A percentile compares a stretch with the other conserved stretches of the same genome.
phyloP scores from a whole-genome alignment of 192 early-diverging fungal species.

The Rhizophagus sp. region DNA sequence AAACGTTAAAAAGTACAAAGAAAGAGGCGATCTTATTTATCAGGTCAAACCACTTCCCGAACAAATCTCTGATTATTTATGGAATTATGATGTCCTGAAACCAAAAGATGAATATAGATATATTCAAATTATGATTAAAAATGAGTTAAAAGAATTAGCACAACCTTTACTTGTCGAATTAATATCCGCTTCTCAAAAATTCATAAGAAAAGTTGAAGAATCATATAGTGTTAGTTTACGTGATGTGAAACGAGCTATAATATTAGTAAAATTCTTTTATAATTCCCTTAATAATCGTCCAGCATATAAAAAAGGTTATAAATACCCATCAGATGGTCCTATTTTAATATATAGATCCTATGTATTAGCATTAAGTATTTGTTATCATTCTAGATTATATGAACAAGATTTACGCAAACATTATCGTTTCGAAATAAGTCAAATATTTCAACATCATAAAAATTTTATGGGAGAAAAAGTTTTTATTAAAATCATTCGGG shows the following conservation, averaged over 20 bases:
- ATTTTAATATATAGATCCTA: not conserved
- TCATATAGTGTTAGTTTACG: constrained; percentile 21
- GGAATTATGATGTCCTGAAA: not conserved
- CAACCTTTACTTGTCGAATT: not conserved
- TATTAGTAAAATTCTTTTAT: constrained; percentile 17
- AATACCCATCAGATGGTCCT: not conserved
- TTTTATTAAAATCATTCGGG: constrained; percentile 8
- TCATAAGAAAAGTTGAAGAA: constrained; percentile 26
- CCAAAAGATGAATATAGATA: not conserved
- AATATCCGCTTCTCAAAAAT: constrained; percentile 19
- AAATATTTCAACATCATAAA: constrained; percentile 18
- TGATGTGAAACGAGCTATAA: constrained; percentile 26
- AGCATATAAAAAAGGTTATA: not conserved
- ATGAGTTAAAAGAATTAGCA: not conserved
- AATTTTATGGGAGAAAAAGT: not conserved
- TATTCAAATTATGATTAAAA: not conserved
- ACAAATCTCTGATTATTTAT: not conserved
- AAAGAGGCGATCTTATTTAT: constrained; percentile 17
- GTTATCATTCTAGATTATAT: constrained; percentile 23
- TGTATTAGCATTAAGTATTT: constrained; percentile 20
- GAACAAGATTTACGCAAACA: constrained; percentile 4
- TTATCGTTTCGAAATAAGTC: constrained; percentile 5
- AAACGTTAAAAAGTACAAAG: not conserved
- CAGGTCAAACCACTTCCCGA: not conserved
- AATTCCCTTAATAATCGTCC: constrained; percentile 20